Conservation (phyloP, 169 alveolate genomes). For the Plasmodium gonderi region DNA sequence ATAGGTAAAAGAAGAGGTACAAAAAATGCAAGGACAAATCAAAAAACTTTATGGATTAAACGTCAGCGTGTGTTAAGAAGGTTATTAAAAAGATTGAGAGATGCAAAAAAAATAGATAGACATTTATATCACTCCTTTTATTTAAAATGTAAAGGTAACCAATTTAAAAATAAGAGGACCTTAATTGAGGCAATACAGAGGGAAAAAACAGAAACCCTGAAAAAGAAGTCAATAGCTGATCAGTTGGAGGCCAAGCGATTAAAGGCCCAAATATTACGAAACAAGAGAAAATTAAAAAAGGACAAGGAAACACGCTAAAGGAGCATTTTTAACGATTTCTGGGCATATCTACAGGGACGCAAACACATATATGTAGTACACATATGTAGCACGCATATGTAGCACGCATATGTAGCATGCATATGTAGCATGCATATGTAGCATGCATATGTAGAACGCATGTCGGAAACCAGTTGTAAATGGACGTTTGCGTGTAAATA, state of each 20-base stretch:
- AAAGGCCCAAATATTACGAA: constrained; percentile 87
- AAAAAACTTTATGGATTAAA: constrained; percentile 97
- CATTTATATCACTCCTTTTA: constrained; percentile 98
- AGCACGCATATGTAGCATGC: too few species aligned
- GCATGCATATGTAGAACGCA: not conserved
- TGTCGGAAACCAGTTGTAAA: not conserved
- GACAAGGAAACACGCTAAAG: constrained; percentile 78
- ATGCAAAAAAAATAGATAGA: constrained; percentile 95
- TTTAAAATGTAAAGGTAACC: constrained; percentile 98
- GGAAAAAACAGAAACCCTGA: constrained; percentile 92
- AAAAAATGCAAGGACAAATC: constrained; percentile 97
- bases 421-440: too few species aligned
- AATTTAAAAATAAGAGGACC: constrained; percentile 97
- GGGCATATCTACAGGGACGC: too few species aligned
- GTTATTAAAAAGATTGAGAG: constrained; percentile 96
- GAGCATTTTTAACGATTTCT: too few species aligned
- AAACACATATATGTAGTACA: too few species aligned
- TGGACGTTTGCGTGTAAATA: not conserved
- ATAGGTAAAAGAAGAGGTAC: constrained; percentile 98
- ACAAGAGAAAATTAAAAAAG: constrained; percentile 81
- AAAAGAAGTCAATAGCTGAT: constrained; percentile 91
- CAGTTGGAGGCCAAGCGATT: constrained; percentile 91
- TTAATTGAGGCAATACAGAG: constrained; percentile 97
- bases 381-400: too few species aligned
- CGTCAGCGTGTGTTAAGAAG: constrained; percentile 99